Evolutionary conservation across 2,329 filamentous ascomycete species (phyloP), one percentile per base, ranked within the genome.

Genomic region (Aspergillus tubingensis): DNA sequence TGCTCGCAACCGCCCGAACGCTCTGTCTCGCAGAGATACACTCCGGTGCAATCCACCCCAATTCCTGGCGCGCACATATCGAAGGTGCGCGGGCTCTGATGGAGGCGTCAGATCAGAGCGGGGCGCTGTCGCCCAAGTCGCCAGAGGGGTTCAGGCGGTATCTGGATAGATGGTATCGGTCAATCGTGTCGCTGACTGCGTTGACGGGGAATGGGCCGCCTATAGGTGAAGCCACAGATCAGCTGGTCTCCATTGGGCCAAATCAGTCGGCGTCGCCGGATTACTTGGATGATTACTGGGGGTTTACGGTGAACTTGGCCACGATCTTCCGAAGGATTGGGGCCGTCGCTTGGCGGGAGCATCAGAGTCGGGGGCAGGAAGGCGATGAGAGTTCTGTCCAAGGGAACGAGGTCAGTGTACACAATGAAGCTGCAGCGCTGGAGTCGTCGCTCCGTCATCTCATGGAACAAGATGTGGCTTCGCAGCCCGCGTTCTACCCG

Each of bases 1-100:
- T 79, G 44, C 68, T 80, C 39, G 75, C 76, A 7, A 80, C 78
- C 1, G 76, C 77, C 8, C 72, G 77, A 21, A 80, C 77, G 2
- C 69, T 80, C 5, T 80, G 76, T 65, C 62, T 79, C 15, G 77
- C 76, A 23, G 77, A 80, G 62, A 77, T 79, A 5, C 75, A 77
- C 62, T 77, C 78, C 0, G 76, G 78, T 1, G 74, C 74, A 13
- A 72, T 77, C 43, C 70, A 77, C 38, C 71, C 73, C 0, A 73
- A 76, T 59, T 74, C 77, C 7, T 80, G 78, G 78, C 70, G 77
- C 39, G 76, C 75, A 13, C 78, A 80, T 67, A 71, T 80, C 36
- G 76, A 77, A 50, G 78, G 78, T 27, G 77, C 78, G 30, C 72
- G 71, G 61, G 77, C 75, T 3, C 65, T 80, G 58, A 73, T 79